These are phyloP conservation scores for Ceriops tagal DNA, from an alignment of 345 rosid genomes.

Conservation along the genomic window DNA sequence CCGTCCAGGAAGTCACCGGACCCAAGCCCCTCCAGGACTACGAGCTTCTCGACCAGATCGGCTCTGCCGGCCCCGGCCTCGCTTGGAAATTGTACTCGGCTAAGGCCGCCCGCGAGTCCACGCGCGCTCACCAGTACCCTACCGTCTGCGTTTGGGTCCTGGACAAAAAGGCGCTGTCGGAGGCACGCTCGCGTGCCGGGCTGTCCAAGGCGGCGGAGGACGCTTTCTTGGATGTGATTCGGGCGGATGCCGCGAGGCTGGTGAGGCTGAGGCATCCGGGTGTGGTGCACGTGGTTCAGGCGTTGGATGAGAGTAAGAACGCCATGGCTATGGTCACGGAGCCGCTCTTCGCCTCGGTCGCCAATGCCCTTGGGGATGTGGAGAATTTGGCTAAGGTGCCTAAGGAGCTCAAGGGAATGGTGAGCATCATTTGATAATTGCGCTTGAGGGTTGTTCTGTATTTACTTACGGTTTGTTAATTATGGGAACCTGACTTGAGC, in stretches of 20 bases:
- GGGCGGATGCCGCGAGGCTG: constrained; percentile 76
- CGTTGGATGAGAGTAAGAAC: constrained; percentile 85
- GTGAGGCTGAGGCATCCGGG: constrained; percentile 96
- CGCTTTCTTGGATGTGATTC: constrained; percentile 68
- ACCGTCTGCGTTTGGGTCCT: constrained; percentile 92
- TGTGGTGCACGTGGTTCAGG: constrained; percentile 94
- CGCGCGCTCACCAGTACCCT: constrained; percentile 83
- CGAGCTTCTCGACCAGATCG: constrained; percentile 93
- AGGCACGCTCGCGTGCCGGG: constrained; percentile 73
- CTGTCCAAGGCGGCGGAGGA: constrained; percentile 85
- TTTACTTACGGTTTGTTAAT: neutral
- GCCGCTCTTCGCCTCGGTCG: constrained; percentile 86
- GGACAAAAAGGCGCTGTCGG: constrained; percentile 76
- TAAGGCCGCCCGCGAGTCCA: constrained; percentile 61
- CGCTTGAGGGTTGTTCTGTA: neutral
- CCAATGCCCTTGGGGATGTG: constrained; percentile 80
- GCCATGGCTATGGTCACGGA: constrained; percentile 98
- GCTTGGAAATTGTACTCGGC: constrained; percentile 89
- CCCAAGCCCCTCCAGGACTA: constrained; percentile 90
- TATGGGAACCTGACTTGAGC: neutral
- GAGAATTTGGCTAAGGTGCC: constrained; percentile 80
- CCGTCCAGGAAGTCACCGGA: constrained; percentile 97
- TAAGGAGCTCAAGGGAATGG: constrained; percentile 86
- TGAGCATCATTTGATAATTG: constrained; percentile 18
- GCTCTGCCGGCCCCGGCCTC: constrained; percentile 96